Evolutionary conservation across 129 eudicot genomes (phyloP), one percentile per base, ranked within the genome.

Genomic region (Tanacetum coccineum): DNA sequence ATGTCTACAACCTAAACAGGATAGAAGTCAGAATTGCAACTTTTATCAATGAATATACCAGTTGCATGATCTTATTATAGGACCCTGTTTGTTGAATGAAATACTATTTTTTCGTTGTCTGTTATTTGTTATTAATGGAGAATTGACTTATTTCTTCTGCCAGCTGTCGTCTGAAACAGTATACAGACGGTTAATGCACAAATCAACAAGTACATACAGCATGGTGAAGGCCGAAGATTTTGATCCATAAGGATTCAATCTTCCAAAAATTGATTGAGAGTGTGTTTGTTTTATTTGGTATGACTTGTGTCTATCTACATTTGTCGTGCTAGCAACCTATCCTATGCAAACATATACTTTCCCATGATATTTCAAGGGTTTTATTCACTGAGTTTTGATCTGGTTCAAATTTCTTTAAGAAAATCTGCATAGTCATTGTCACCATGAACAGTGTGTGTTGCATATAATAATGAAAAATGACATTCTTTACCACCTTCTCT

Each of bases 141-240:
- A 48, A 6, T 12, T 22, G 46, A 58, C 65, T 58, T 18, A 10
- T 21, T 70, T 50, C 39, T 32, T 39, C 9, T 36, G 39, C 30
- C 20, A 14, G 11, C 5, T 19, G 22, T 65, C 70, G 47, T 47
- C 6, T 25, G n/a, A 22, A 13, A 59, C 46, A 30, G 56, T 20
- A 28, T 20, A 64, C 83, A 82, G 51, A 75, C 79, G 71, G 70
- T 80, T 21, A 67, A 81, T 46, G 76, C 90, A 20, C 84, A 86
- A 76, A 89, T 86, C 7, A 86, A 83, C 73, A 59, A 14, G 48
- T 71, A 72, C 81, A 82, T 88, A 76, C 89, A 78, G 80, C 84
- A 75, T 66, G 93, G 89, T 86, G 80, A 89, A 83, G 81, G 51
- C 85, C 17, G 83, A 83, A 76, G 96, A 80, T 78, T 86, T 81